phyloP scores from a whole-genome alignment of 2,329 filamentous ascomycete genomes.

The Xylaria arbuscula region DNA sequence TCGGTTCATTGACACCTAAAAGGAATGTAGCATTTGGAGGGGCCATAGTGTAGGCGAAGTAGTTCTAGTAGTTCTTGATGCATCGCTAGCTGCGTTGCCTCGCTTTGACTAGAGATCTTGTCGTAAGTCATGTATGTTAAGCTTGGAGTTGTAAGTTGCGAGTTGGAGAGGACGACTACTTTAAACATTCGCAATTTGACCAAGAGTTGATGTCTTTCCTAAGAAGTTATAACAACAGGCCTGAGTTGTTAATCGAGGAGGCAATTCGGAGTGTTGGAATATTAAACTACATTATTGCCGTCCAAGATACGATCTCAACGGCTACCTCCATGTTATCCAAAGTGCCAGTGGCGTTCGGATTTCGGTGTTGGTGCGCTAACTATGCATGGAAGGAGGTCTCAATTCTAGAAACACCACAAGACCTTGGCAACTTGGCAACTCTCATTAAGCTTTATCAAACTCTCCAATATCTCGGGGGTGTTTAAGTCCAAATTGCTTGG shows the following conservation, averaged over 20 bases:
- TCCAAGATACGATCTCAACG: constrained; percentile 7
- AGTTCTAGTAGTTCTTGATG: constrained; percentile 23
- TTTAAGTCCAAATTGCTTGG: constrained; percentile 30
- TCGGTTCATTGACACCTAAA: constrained; percentile 35
- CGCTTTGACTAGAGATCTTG: constrained; percentile 14
- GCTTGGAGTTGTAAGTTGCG: not conserved
- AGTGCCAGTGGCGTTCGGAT: constrained; percentile 8
- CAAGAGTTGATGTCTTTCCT: not conserved
- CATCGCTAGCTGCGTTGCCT: constrained; percentile 23
- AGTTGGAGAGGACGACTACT: constrained; percentile 13
- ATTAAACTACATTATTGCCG: constrained; percentile 8
- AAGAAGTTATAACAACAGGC: not conserved
- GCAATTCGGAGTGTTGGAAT: constrained; percentile 6
- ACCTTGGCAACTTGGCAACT: constrained; percentile 29
- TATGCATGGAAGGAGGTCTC: constrained; percentile 34
- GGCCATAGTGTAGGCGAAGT: constrained; percentile 20
- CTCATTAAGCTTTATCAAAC: constrained; percentile 35
- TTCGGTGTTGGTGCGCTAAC: constrained; percentile 31
- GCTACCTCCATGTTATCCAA: not conserved
- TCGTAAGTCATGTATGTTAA: constrained; percentile 5
- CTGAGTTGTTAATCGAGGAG: constrained; percentile 11
- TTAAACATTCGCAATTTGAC: not conserved
- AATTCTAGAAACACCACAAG: constrained; percentile 11
- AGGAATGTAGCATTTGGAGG: constrained; percentile 38
- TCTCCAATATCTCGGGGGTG: constrained; percentile 21